These are phyloP conservation scores for Trichoderma parareesei DNA, from an alignment of 495 filamentous ascomycete genomes.

Conservation along the genomic window DNA sequence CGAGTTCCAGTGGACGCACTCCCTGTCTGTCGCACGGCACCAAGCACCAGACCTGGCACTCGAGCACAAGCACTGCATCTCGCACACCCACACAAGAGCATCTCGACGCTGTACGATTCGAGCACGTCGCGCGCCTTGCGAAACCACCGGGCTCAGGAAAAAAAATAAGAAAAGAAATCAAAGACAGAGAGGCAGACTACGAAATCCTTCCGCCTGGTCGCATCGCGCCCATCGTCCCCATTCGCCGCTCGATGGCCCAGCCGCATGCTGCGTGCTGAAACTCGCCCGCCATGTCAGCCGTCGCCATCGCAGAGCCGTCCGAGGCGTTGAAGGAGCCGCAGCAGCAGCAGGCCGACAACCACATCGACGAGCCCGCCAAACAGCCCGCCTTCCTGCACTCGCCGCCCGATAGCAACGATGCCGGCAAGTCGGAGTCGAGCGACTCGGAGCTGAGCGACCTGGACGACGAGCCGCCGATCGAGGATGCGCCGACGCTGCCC, in stretches of 20 bases:
- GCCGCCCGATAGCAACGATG: constrained; percentile 44
- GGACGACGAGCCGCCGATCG: constrained; percentile 35
- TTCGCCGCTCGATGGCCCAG: constrained; percentile 8
- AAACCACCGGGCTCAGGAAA: background rate
- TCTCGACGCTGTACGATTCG: background rate
- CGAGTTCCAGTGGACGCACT: constrained; percentile 6
- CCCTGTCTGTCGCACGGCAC: background rate
- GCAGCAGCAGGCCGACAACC: background rate
- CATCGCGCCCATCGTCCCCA: background rate
- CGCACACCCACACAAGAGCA: constrained; percentile 5
- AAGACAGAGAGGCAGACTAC: too few species aligned
- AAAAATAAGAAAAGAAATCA: background rate
- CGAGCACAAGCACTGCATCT: constrained; percentile 1
- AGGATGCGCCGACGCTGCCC: constrained; percentile 19
- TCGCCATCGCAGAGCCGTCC: background rate
- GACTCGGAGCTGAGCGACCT: constrained; percentile 52
- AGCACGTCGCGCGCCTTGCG: background rate
- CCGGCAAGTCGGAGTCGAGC: constrained; percentile 40
- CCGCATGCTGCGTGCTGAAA: constrained; percentile 8
- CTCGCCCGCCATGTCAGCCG: constrained; percentile 12
- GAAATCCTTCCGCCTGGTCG: background rate
- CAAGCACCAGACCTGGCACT: too few species aligned
- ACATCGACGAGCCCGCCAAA: constrained; percentile 20
- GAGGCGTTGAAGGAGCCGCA: background rate
- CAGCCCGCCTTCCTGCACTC: constrained; percentile 35